These are phyloP conservation scores for Eremomyces bilateralis DNA, from an alignment of 495 filamentous ascomycete genomes.

Conservation along the genomic window DNA sequence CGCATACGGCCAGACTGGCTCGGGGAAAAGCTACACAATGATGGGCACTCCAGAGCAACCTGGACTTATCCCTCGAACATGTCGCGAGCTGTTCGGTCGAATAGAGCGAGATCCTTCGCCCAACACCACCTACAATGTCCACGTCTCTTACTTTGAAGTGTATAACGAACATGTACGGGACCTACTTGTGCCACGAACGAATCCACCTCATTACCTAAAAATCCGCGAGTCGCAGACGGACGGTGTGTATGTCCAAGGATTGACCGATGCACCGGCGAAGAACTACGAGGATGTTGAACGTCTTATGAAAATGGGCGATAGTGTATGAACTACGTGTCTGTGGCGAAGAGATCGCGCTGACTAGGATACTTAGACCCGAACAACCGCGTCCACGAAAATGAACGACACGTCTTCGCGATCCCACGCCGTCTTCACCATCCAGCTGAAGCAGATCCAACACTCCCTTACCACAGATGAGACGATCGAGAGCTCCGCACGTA, in stretches of 20 bases:
- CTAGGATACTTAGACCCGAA: conserved; percentile 35
- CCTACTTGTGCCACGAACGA: conserved; percentile 55
- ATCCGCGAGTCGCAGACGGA: conserved; percentile 89
- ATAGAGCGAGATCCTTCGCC: conserved; percentile 68
- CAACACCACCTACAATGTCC: conserved; percentile 86
- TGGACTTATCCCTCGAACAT: conserved; percentile 90
- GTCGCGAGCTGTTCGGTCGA: conserved; percentile 84
- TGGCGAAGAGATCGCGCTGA: too few species aligned
- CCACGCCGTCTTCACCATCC: conserved; percentile 95
- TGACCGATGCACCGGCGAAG: conserved; percentile 78
- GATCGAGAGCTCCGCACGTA: conserved; percentile 79
- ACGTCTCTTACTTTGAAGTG: conserved; percentile 96
- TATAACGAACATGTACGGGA: conserved; percentile 99
- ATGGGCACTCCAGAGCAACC: conserved; percentile 82
- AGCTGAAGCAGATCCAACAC: conserved; percentile 90
- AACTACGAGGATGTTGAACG: conserved; percentile 63
- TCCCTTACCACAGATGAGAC: conserved; percentile 88
- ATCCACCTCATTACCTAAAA: conserved; percentile 79
- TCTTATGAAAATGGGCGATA: conserved; percentile 77
- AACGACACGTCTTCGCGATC: conserved; percentile 90
- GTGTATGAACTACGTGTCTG: conserved; percentile 5
- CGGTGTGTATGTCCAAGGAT: conserved; percentile 92
- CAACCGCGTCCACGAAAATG: conserved; percentile 96
- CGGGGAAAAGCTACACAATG: conserved; percentile 98
- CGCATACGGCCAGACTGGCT: conserved; percentile 94